Base-by-base conservation (phyloP, 345 rosid species). In the Gynandropsis gynandra region DNA sequence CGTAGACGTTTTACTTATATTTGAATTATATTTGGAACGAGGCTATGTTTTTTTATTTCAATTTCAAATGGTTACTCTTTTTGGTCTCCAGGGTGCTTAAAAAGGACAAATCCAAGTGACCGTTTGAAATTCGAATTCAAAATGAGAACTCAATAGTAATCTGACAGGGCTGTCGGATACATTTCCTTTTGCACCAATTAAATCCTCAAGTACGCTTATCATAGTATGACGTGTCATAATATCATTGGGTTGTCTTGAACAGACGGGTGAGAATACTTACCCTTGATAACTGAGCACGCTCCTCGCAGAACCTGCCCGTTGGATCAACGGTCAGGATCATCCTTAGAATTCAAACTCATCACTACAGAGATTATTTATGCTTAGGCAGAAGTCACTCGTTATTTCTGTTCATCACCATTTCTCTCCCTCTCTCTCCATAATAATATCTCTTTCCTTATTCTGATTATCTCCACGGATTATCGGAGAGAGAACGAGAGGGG, bases 71-170 rank as follows among this genome's bases (percentile, higher is more conserved):
- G 41, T 27, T 27, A 16, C 9, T 50, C 47, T 24, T 24, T 24
- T 24, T 24, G 29, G 29, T 24, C 47, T 40, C 47, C 47, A 1
- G 47, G 32, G 24, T 24, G 4, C 39, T 17, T 38, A 44, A 54
- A 54, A 12, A 9, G 16, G 46, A 56, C 14, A 55, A 55, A 47
- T 27, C 19, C 36, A 56, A 52, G 64, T 58, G 64, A 65, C 69
- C 69, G 64, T 65, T 65, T 65, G 64, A 58, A 65, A 45, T 65
- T 65, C 69, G 69, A 65, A 65, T 65, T 65, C 69, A 65, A 58
- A 57, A 38, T 14, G 15, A 12, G 8, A 4, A 29, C 43, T 15
- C 47, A 64, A 43, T 18, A 0, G 11, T 13, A 17, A 17, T 3
- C 33, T 31, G 9, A 10, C 32, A 17, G 16, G 18, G 29, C 67